Conservation (phyloP, 2,329 filamentous ascomycete species). For the Phialophora macrospora region DNA sequence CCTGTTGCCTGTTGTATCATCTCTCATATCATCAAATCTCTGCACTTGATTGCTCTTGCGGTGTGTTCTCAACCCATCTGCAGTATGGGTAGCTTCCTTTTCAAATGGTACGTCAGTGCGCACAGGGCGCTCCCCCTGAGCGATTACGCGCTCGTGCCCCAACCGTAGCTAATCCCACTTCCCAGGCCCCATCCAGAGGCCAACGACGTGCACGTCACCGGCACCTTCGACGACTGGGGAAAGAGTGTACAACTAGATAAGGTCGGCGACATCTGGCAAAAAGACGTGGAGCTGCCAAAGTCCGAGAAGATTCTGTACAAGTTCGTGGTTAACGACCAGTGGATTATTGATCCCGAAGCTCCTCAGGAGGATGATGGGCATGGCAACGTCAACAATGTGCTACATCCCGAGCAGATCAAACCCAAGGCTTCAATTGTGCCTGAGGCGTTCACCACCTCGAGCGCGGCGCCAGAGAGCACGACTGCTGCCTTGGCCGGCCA, state of each 20-base stretch:
- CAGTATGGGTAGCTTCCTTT: conserved; percentile 39
- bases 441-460: conserved; percentile 55
- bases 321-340: conserved; percentile 94
- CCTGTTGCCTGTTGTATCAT: conserved; percentile 32
- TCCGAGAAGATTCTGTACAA: conserved; percentile 88
- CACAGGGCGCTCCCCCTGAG: conserved; percentile 21
- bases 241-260: conserved; percentile 84
- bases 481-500: conserved; percentile 61
- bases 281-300: conserved; percentile 74
- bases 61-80: not conserved
- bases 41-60: conserved; percentile 11
- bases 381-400: conserved; percentile 91
- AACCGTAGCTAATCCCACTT: conserved; percentile 22
- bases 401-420: conserved; percentile 73
- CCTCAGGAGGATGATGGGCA: conserved; percentile 81
- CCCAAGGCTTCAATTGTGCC: conserved; percentile 26
- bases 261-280: conserved; percentile 73
- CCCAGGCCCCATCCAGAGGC: conserved; percentile 76
- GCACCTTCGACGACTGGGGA: conserved; percentile 92
- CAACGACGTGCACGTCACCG: conserved; percentile 89
- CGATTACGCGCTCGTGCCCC: conserved; percentile 1
- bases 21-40: conserved; percentile 4
- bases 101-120: conserved; percentile 37
- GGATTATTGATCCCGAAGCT: conserved; percentile 80
- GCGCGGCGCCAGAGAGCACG: conserved; percentile 71